phyloP scores from a whole-genome alignment of 495 filamentous ascomycete genomes.

The Penicillium dipodomyicola region DNA sequence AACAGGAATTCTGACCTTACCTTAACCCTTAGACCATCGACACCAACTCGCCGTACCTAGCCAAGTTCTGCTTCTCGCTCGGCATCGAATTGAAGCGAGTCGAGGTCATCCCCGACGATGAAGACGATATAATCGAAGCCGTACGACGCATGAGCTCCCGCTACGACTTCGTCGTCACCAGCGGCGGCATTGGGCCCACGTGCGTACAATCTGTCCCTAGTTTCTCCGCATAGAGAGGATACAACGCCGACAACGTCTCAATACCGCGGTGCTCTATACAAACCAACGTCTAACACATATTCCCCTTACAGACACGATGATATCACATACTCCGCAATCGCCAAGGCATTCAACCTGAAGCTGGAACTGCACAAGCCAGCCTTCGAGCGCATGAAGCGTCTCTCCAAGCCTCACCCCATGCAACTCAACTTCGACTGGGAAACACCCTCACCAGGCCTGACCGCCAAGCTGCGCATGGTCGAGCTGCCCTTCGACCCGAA shows the following conservation, averaged over 20 bases:
- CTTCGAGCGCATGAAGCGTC: slow-evolving; percentile 74
- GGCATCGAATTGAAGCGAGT: slow-evolving; percentile 87
- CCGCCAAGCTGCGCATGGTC: slow-evolving; percentile 86
- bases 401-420: slow-evolving; percentile 67
- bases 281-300: not conserved
- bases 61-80: slow-evolving; percentile 87
- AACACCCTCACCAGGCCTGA: slow-evolving; percentile 69
- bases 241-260: too few species aligned
- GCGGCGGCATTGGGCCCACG: slow-evolving; percentile 94
- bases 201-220: slow-evolving; percentile 38
- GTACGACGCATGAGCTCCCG: slow-evolving; percentile 76
- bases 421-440: slow-evolving; percentile 85
- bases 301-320: slow-evolving; percentile 73
- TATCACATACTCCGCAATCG: slow-evolving; percentile 93
- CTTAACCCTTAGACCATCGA: slow-evolving; percentile 59
- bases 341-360: slow-evolving; percentile 77
- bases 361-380: slow-evolving; percentile 73
- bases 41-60: slow-evolving; percentile 90
- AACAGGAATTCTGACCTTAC: slow-evolving; percentile 3
- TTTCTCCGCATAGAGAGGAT: not conserved
- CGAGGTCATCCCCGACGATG: slow-evolving; percentile 91
- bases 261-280: not conserved
- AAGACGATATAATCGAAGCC: slow-evolving; percentile 85
- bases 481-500: slow-evolving; percentile 72
- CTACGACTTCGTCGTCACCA: slow-evolving; percentile 94